phyloP scores from a whole-genome alignment of 2,329 filamentous ascomycete genomes.

The Curvularia spicifera region DNA sequence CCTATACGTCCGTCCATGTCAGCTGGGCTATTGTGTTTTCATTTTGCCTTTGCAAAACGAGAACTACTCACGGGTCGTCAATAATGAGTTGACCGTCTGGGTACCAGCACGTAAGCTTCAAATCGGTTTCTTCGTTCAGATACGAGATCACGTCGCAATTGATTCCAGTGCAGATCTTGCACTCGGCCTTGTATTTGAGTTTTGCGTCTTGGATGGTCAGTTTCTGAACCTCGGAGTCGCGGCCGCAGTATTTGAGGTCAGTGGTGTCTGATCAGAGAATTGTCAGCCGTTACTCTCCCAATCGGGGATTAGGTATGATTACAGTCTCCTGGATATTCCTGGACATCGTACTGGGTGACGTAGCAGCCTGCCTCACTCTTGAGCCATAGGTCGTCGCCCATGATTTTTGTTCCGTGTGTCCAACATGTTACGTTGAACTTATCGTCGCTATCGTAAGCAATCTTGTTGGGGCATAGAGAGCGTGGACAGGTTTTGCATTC shows the following conservation, averaged over 20 bases:
- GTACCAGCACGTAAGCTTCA: conserved; percentile 41
- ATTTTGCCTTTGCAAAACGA: neutral
- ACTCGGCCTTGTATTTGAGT: conserved; percentile 39
- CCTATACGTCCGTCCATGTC: conserved; percentile 8
- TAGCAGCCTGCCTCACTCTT: conserved; percentile 38
- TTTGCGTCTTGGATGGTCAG: conserved; percentile 35
- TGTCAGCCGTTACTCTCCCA: neutral
- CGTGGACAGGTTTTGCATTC: conserved; percentile 44
- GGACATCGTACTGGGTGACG: conserved; percentile 39
- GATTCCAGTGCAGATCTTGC: conserved; percentile 32
- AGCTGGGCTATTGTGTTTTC: neutral
- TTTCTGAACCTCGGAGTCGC: conserved; percentile 31
- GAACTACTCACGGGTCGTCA: conserved; percentile 33
- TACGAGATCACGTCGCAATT: conserved; percentile 32
- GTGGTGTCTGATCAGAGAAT: conserved; percentile 21
- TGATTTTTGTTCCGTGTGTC: conserved; percentile 39
- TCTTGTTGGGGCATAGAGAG: conserved; percentile 36
- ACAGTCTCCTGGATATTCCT: conserved; percentile 37
- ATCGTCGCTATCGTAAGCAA: conserved; percentile 24
- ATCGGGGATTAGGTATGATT: neutral
- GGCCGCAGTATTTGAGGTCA: conserved; percentile 38
- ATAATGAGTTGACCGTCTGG: conserved; percentile 34
- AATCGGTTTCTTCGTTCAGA: conserved; percentile 34
- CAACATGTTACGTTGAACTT: conserved; percentile 38
- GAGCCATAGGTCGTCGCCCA: conserved; percentile 38